These are phyloP conservation scores for Fusarium fujikuroi DNA, from an alignment of 2,329 filamentous ascomycete genomes.

Conservation along the genomic window DNA sequence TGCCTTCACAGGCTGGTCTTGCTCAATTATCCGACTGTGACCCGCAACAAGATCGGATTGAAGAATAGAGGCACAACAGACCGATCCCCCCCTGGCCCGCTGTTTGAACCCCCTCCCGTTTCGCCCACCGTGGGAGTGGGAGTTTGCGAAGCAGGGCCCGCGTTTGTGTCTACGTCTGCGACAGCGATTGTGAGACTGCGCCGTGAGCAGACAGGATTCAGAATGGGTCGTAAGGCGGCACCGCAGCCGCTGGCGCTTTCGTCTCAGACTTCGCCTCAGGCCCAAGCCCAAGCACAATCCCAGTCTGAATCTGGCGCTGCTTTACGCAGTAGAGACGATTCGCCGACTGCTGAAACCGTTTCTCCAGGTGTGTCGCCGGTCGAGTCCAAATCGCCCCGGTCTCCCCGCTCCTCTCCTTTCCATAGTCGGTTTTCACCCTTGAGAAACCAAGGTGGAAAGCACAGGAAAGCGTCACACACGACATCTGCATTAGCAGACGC, in stretches of 20 bases:
- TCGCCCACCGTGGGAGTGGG: conserved; percentile 37
- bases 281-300: conserved; percentile 18
- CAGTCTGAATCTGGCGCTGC: conserved; percentile 51
- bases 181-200: conserved; percentile 38
- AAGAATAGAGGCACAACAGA: not conserved
- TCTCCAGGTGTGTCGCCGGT: conserved; percentile 48
- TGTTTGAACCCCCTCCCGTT: conserved; percentile 32
- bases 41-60: conserved; percentile 24
- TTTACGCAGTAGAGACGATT: conserved; percentile 46
- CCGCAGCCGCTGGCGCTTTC: conserved; percentile 66
- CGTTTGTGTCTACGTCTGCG: conserved; percentile 16
- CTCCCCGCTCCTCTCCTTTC: conserved; percentile 60
- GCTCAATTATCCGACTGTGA: conserved; percentile 14
- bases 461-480: conserved; percentile 41
- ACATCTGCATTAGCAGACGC: conserved; percentile 34
- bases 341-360: conserved; percentile 47
- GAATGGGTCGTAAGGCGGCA: conserved; percentile 68
- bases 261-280: conserved; percentile 35
- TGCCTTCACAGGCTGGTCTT: conserved; percentile 18
- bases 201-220: conserved; percentile 43
- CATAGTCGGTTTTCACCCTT: conserved; percentile 54
- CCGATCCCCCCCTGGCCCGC: conserved; percentile 34
- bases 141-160: conserved; percentile 41
- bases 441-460: conserved; percentile 40
- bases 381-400: conserved; percentile 54